phyloP scores from a whole-genome alignment of 257 asterid species.

The Solanum sitiens region DNA sequence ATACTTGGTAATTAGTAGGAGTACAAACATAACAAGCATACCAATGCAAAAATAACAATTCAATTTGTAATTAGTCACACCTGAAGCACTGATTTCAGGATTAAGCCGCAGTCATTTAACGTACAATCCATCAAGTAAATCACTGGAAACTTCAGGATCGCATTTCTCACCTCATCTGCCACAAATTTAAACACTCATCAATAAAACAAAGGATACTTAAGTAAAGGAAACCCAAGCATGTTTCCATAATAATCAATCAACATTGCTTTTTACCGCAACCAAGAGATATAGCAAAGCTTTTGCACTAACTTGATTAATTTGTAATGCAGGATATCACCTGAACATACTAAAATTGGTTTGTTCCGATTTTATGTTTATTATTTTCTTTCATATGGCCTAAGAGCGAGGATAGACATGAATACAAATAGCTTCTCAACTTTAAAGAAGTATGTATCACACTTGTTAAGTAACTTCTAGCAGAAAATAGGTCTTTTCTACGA shows the following conservation, averaged over 20 bases:
- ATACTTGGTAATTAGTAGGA: background rate
- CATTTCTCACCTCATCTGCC: constrained; percentile 47
- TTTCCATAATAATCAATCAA: background rate
- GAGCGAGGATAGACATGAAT: background rate
- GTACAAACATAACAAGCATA: background rate
- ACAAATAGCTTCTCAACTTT: background rate
- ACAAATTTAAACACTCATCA: constrained; percentile 39
- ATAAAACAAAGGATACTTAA: background rate
- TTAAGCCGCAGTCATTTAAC: constrained; percentile 68
- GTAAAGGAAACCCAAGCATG: constrained; percentile 11
- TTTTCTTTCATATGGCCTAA: background rate
- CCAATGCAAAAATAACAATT: background rate
- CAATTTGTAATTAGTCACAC: constrained; percentile 13
- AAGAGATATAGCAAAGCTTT: background rate
- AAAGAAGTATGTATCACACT: background rate
- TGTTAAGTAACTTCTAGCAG: background rate
- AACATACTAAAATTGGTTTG: background rate
- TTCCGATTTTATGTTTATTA: background rate
- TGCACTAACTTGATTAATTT: background rate
- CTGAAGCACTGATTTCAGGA: constrained; percentile 53
- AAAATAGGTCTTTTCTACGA: background rate
- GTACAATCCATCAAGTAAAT: constrained; percentile 92
- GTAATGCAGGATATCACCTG: background rate
- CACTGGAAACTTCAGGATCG: constrained; percentile 47
- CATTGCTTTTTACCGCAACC: background rate